phyloP scores from a whole-genome alignment of 164 flowering plant species.

The Malania oleifera region DNA sequence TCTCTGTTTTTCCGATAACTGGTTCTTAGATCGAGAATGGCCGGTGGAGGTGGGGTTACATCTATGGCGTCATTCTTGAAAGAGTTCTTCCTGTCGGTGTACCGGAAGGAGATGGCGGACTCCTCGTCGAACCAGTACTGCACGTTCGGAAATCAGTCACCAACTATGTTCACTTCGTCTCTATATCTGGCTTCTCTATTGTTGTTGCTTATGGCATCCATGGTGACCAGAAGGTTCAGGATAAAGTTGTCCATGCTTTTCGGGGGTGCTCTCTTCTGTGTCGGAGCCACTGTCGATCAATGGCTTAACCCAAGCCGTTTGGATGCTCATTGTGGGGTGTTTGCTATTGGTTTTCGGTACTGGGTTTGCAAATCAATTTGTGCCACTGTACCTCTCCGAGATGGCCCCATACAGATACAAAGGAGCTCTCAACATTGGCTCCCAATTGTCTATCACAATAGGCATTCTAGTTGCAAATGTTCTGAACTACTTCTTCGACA shows the following conservation, averaged over 20 bases:
- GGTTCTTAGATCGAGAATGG: conserved; percentile 5
- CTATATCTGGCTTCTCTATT: conserved; percentile 58
- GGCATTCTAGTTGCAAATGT: conserved; percentile 70
- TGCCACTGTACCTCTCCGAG: conserved; percentile 77
- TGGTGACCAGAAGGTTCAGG: conserved; percentile 48
- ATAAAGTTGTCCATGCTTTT: conserved; percentile 52
- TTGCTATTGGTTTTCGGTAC: conserved; percentile 64
- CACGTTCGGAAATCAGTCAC: conserved; percentile 43
- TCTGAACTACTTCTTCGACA: conserved; percentile 57
- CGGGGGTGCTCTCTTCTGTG: conserved; percentile 52
- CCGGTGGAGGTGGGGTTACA: conserved; percentile 67
- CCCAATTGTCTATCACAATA: conserved; percentile 68
- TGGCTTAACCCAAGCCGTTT: conserved; percentile 40
- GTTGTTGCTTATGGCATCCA: conserved; percentile 47
- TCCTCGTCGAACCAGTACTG: conserved; percentile 56
- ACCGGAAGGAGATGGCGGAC: conserved; percentile 28
- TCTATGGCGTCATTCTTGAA: conserved; percentile 50
- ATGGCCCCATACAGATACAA: conserved; percentile 78
- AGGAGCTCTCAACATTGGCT: conserved; percentile 73
- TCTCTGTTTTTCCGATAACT: neutral
- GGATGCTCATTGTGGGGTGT: conserved; percentile 73
- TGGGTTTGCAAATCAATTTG: conserved; percentile 79
- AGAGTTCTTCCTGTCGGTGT: conserved; percentile 59
- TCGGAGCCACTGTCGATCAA: conserved; percentile 63
- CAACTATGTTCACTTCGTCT: conserved; percentile 66